Base-by-base conservation (phyloP, 495 filamentous ascomycete genomes). In the Podospora comata region DNA sequence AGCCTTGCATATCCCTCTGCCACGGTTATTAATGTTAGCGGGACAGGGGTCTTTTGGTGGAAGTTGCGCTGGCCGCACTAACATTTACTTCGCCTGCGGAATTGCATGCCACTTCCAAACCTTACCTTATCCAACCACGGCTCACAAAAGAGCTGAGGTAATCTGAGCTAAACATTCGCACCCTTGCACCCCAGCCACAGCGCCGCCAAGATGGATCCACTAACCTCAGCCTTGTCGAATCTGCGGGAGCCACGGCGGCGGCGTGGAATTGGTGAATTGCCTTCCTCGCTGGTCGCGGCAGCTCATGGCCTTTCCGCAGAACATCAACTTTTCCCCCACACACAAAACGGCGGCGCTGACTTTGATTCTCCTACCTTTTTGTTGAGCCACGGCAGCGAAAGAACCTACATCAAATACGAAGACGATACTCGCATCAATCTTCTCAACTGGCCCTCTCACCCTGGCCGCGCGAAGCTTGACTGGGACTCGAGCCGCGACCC, bases 71-170 rank as follows among this genome's bases (percentile, higher is more conserved):
- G 23, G 23, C 1, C 23, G 1, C 23, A 23, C 23, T 23, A 23
- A 23, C 23, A 23, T 23, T 2, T 23, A 23, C 23, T 23, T 23
- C 23, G 23, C 23, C 23, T 23, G 23, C 23, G 23, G 23, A 23
- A 23, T 2, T 23, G 23, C 23, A 23, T 23, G 23, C 23, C 23
- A 23, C 23, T 23, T 32, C 18, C 20, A 60, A 65, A 65, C 3
- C 1, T 56, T 70, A 64, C 7, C 20, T 64, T 60, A 48, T 2
- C 65, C 68, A 70, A 67, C 55, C 56, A 67, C 0, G 27, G 60
- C 15, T 11, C 39, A 48, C 2, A 11, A 48, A 48, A 16, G 13
- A 6, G 39, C 39, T 48, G 39, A 48, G 39, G 9, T 16, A 16
- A 48, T 11, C 9, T 6, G 9, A 6, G 39, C 39, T 16, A 16